Evolutionary conservation across 106 monocot genomes (phyloP).

Genomic region (Allium fistulosum): DNA sequence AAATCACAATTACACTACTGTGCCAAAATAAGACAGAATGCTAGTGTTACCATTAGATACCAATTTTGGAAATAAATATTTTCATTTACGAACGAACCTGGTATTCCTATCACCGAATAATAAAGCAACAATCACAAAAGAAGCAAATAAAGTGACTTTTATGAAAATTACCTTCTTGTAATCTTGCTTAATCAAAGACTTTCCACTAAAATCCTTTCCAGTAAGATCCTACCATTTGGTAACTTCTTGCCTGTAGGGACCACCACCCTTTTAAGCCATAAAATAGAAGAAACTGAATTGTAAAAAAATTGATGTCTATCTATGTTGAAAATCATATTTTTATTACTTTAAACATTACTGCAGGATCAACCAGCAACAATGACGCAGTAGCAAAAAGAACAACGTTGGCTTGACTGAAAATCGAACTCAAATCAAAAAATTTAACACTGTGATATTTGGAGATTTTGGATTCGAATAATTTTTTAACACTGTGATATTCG

Average conservation of each 20-base stretch:
- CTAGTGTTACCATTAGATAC: too few relatives aligned
- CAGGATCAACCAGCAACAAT: slow-evolving; percentile 48
- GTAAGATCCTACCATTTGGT: slow-evolving; percentile 91
- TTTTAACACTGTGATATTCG: not conserved
- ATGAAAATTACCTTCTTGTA: slow-evolving; percentile 64
- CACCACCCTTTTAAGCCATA: slow-evolving; percentile 50
- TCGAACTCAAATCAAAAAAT: not conserved
- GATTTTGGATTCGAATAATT: not conserved
- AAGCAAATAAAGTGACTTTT: too few relatives aligned
- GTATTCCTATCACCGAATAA: too few relatives aligned
- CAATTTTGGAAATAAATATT: too few relatives aligned
- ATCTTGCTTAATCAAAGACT: slow-evolving; percentile 80
- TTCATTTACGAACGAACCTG: too few relatives aligned
- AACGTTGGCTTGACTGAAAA: slow-evolving; percentile 6
- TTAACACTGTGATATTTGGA: not conserved
- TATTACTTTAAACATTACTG: slow-evolving; percentile 53
- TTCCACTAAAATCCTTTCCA: slow-evolving; percentile 94
- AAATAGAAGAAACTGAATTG: not conserved
- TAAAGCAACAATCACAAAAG: too few relatives aligned
- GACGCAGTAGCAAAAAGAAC: slow-evolving; percentile 39
- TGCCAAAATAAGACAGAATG: too few relatives aligned
- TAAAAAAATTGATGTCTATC: not conserved
- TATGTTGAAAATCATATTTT: not conserved
- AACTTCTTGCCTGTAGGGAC: slow-evolving; percentile 72
- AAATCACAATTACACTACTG: too few relatives aligned